phyloP scores from a whole-genome alignment of 805 yeast species.

The Candida namnaoensis region DNA sequence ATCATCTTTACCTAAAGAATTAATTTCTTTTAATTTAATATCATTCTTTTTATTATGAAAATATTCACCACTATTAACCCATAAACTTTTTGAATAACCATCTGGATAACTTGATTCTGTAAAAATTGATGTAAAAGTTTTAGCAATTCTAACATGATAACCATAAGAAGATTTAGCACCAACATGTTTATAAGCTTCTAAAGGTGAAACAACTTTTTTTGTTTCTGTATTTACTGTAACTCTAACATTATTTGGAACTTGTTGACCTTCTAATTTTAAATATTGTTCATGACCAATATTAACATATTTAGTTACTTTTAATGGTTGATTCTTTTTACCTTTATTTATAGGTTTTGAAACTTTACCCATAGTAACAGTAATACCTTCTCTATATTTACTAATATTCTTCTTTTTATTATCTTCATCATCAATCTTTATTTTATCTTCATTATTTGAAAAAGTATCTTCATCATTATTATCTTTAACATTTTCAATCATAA shows the following conservation, averaged over 20 bases:
- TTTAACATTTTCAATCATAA: conserved; percentile 38
- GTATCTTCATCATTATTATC: conserved; percentile 9
- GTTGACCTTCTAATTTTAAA: conserved; percentile 47
- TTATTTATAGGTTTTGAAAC: conserved; percentile 20
- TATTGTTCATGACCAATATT: conserved; percentile 62
- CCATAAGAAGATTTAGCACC: conserved; percentile 63
- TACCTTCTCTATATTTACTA: conserved; percentile 52
- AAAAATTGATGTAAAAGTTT: conserved; percentile 52
- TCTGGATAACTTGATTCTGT: conserved; percentile 56
- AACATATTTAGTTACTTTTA: conserved; percentile 59
- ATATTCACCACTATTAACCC: conserved; percentile 61
- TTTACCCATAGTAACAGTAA: conserved; percentile 31
- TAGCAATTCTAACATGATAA: conserved; percentile 64
- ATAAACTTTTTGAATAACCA: conserved; percentile 65
- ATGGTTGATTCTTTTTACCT: conserved; percentile 39
- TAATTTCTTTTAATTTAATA: conserved; percentile 10
- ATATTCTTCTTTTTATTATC: too few species aligned
- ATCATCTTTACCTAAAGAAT: conserved; percentile 11
- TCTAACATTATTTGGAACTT: conserved; percentile 69
- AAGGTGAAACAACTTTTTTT: conserved; percentile 58
- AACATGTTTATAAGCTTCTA: conserved; percentile 55
- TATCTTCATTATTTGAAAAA: too few species aligned
- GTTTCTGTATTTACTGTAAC: conserved; percentile 69
- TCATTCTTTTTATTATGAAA: conserved; percentile 27
- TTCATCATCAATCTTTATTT: too few species aligned